Evolutionary conservation across 2,329 filamentous ascomycete genomes (phyloP).

Genomic region (Akanthomyces dipterigenus): DNA sequence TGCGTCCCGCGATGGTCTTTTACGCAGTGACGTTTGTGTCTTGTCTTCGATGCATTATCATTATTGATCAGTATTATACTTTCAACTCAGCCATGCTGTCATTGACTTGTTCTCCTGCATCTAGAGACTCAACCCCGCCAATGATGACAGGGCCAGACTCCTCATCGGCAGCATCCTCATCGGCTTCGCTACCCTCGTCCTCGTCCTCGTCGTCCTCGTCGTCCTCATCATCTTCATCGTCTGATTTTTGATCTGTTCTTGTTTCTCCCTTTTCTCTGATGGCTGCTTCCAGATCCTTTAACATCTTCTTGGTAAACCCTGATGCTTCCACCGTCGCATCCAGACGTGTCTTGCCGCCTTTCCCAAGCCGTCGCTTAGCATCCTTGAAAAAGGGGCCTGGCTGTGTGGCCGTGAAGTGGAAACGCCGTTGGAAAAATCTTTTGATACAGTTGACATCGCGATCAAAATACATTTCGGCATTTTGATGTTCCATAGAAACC

Average conservation of each 20-base stretch:
- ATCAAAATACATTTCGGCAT: conserved; percentile 97
- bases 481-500: conserved; percentile 88
- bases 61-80: conserved; percentile 16
- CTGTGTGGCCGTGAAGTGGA: conserved; percentile 76
- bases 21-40: background rate
- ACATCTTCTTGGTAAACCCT: conserved; percentile 94
- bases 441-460: conserved; percentile 94
- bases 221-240: conserved; percentile 19
- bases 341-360: conserved; percentile 60
- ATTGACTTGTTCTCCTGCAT: conserved; percentile 15
- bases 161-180: conserved; percentile 18
- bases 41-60: background rate
- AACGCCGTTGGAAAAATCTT: conserved; percentile 83
- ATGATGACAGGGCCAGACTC: conserved; percentile 18
- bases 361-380: conserved; percentile 66
- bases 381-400: conserved; percentile 82
- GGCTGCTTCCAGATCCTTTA: conserved; percentile 85
- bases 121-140: conserved; percentile 15
- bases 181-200: conserved; percentile 19
- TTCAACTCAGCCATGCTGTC: conserved; percentile 24
- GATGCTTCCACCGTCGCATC: conserved; percentile 88
- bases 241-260: conserved; percentile 30
- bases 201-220: conserved; percentile 19
- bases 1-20: background rate
- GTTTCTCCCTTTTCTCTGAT: conserved; percentile 68